Evolutionary conservation across 169 alveolate genomes (phyloP).

Genomic region (Nephromyces sp.): DNA sequence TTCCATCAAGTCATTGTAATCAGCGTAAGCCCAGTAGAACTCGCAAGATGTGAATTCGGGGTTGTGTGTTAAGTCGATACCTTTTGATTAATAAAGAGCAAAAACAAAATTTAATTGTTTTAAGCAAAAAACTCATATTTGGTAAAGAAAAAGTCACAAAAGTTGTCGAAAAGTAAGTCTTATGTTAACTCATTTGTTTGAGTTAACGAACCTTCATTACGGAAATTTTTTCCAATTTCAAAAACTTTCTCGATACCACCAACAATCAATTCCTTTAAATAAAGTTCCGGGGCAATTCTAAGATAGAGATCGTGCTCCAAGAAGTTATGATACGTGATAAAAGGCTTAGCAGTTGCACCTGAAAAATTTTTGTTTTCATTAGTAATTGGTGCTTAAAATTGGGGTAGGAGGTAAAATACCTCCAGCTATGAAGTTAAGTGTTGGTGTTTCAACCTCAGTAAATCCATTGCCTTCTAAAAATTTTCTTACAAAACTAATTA

Average conservation of each 20-base stretch:
- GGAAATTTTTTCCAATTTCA: constrained; percentile 97
- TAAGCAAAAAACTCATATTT: too few species aligned
- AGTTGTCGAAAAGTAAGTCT: too few species aligned
- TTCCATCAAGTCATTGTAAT: constrained; percentile 88
- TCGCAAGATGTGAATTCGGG: constrained; percentile 99
- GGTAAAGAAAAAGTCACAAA: too few species aligned
- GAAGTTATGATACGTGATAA: constrained; percentile 93
- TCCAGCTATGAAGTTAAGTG: constrained; percentile 92
- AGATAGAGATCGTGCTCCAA: constrained; percentile 86
- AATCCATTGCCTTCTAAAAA: constrained; percentile 82
- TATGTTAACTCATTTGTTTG: too few species aligned
- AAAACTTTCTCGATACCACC: constrained; percentile 94
- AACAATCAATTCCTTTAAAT: constrained; percentile 82
- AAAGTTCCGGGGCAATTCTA: constrained; percentile 98
- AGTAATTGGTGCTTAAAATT: too few species aligned
- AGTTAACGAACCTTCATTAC: too few species aligned
- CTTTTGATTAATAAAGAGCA: too few species aligned
- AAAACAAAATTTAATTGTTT: too few species aligned
- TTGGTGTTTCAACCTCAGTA: constrained; percentile 96
- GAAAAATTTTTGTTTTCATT: too few species aligned
- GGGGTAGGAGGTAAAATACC: too few species aligned
- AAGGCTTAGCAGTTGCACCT: constrained; percentile 97
- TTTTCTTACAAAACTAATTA: constrained; percentile 63
- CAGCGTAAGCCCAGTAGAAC: constrained; percentile 92
- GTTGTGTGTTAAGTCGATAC: constrained; percentile 93